Percentiles rank a stretch among this genome's conserved stretches.
These are phyloP conservation scores for Rhodomyrtus tomentosa DNA, from an alignment of 345 rosid genomes.

Conservation along the genomic window DNA sequence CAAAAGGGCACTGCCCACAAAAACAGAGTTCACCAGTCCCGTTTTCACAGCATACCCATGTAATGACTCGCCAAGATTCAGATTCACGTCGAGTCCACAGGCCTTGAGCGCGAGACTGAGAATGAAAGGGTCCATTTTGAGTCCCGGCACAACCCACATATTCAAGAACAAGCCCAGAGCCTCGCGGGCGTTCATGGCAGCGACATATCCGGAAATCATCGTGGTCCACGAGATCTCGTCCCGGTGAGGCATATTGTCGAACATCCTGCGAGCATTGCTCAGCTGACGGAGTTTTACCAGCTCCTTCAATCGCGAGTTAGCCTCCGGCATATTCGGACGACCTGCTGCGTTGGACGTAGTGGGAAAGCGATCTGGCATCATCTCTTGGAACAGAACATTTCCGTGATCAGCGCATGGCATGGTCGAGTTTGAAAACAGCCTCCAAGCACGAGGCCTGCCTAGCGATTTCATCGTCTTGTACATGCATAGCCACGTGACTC, in stretches of 20 bases:
- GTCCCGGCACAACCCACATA: constrained; percentile 49
- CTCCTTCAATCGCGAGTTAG: constrained; percentile 24
- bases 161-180: constrained; percentile 52
- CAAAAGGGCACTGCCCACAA: constrained; percentile 58
- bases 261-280: constrained; percentile 48
- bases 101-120: constrained; percentile 71
- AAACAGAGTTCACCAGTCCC: constrained; percentile 47
- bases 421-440: not conserved
- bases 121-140: constrained; percentile 46
- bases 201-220: constrained; percentile 59
- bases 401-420: not conserved
- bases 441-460: not conserved
- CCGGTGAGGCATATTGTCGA: constrained; percentile 56
- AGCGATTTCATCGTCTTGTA: not conserved
- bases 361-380: not conserved
- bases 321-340: not conserved
- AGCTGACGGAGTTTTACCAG: constrained; percentile 24
- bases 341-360: not conserved
- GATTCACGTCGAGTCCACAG: constrained; percentile 38
- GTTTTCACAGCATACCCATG: constrained; percentile 56
- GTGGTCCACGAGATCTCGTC: constrained; percentile 75
- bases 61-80: constrained; percentile 43
- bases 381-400: not conserved
- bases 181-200: constrained; percentile 25
- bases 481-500: not conserved